A percentile compares a stretch with the other conserved stretches of the same genome.
Evolutionary conservation across 768 basidiomycete genomes (phyloP).

Genomic region (Psilocybe sp.): DNA sequence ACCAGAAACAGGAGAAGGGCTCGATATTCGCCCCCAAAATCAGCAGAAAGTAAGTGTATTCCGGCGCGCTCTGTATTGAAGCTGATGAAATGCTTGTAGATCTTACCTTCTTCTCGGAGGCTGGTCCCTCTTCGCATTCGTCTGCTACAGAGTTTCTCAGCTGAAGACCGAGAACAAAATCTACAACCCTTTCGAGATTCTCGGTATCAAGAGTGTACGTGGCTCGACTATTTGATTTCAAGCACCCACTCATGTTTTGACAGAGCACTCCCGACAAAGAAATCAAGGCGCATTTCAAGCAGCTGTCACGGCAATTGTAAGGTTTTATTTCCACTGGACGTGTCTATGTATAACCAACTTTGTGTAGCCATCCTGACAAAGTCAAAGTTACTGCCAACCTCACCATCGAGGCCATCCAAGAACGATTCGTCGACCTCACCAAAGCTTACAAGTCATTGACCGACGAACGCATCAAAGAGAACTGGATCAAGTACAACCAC

Average conservation of each 20-base stretch:
- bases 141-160: constrained; percentile 63
- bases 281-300: constrained; percentile 95
- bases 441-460: constrained; percentile 99
- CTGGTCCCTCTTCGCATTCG: constrained; percentile 69
- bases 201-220: constrained; percentile 72
- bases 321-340: constrained; percentile 13
- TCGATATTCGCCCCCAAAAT: constrained; percentile 47
- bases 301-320: constrained; percentile 84
- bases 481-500: constrained; percentile 86
- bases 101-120: constrained; percentile 59
- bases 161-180: constrained; percentile 62
- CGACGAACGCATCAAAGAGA: constrained; percentile 88
- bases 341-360: neutral
- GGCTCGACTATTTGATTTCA: neutral
- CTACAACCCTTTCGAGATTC: constrained; percentile 93
- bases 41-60: constrained; percentile 45
- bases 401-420: constrained; percentile 82
- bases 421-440: constrained; percentile 87
- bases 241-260: neutral
- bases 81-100: constrained; percentile 32
- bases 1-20: constrained; percentile 40
- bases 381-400: constrained; percentile 79
- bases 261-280: constrained; percentile 79
- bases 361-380: constrained; percentile 91
- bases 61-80: neutral